These are phyloP conservation scores for Phaeoacremonium minimum DNA, from an alignment of 2,329 filamentous ascomycete genomes.

Conservation along the genomic window DNA sequence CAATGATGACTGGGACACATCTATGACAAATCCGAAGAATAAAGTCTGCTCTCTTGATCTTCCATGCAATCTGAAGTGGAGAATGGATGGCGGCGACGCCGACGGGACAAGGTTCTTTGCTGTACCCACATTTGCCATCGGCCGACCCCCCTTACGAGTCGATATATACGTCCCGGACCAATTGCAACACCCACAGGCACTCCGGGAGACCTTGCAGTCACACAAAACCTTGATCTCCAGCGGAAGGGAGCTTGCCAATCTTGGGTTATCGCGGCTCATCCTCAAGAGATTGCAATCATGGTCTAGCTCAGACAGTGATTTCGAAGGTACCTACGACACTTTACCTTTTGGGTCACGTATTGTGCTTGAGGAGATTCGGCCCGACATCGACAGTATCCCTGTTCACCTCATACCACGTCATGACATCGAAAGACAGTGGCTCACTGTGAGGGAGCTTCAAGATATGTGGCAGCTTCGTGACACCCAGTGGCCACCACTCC, in stretches of 20 bases:
- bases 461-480: conserved; percentile 8
- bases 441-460: conserved; percentile 9
- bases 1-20: conserved; percentile 2
- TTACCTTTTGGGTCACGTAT: conserved; percentile 14
- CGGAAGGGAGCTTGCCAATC: neutral
- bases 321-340: conserved; percentile 9
- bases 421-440: conserved; percentile 15
- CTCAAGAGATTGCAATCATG: conserved; percentile 10
- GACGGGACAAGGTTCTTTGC: conserved; percentile 12
- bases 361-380: conserved; percentile 3
- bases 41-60: conserved; percentile 8
- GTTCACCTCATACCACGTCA: conserved; percentile 11
- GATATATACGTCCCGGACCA: conserved; percentile 13
- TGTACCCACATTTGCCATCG: conserved; percentile 10
- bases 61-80: conserved; percentile 4
- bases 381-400: conserved; percentile 1
- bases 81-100: conserved; percentile 10
- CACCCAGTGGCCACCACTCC: conserved; percentile 7
- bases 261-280: conserved; percentile 8
- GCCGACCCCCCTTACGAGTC: conserved; percentile 11
- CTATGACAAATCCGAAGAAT: conserved; percentile 1
- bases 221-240: conserved; percentile 4
- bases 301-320: conserved; percentile 1
- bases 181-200: conserved; percentile 6
- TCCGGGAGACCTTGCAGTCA: conserved; percentile 7